Percentiles rank a stretch among this genome's conserved stretches.
phyloP scores from a whole-genome alignment of 164 flowering plant genomes.

The Warburgia ugandensis region DNA sequence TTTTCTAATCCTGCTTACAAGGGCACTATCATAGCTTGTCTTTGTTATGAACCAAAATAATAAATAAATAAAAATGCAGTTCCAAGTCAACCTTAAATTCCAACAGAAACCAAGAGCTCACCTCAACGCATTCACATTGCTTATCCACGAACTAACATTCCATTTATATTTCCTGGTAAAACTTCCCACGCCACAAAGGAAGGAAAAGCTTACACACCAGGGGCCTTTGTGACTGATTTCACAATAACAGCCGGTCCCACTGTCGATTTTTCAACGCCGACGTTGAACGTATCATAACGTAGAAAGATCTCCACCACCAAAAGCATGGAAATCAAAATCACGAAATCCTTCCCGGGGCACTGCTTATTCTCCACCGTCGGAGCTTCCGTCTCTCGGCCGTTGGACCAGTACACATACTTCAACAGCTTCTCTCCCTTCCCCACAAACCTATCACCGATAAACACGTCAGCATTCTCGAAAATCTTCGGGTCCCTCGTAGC shows the following conservation, averaged over 20 bases:
- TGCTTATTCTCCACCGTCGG: conserved; percentile 36
- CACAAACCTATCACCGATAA: conserved; percentile 35
- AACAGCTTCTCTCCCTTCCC: conserved; percentile 42
- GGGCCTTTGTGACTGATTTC: conserved; percentile 9
- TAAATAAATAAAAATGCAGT: too few species aligned
- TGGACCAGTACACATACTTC: conserved; percentile 54
- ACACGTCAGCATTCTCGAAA: conserved; percentile 35
- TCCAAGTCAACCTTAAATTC: too few species aligned
- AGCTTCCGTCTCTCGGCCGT: conserved; percentile 38
- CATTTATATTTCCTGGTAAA: too few species aligned
- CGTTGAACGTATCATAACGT: conserved; percentile 37
- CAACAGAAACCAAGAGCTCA: too few species aligned
- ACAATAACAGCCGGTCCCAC: conserved; percentile 10
- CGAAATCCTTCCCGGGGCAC: conserved; percentile 43
- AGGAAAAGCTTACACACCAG: too few species aligned
- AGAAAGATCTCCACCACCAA: conserved; percentile 40
- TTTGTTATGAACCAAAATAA: too few species aligned
- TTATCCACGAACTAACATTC: too few species aligned
- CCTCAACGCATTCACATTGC: too few species aligned
- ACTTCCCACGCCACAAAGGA: too few species aligned
- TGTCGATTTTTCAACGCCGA: conserved; percentile 6
- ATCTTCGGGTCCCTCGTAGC: conserved; percentile 47
- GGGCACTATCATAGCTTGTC: too few species aligned
- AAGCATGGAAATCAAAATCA: conserved; percentile 29
- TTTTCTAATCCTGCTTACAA: too few species aligned